phyloP scores from a whole-genome alignment of 495 filamentous ascomycete genomes.

The Penicillium desertorum region DNA sequence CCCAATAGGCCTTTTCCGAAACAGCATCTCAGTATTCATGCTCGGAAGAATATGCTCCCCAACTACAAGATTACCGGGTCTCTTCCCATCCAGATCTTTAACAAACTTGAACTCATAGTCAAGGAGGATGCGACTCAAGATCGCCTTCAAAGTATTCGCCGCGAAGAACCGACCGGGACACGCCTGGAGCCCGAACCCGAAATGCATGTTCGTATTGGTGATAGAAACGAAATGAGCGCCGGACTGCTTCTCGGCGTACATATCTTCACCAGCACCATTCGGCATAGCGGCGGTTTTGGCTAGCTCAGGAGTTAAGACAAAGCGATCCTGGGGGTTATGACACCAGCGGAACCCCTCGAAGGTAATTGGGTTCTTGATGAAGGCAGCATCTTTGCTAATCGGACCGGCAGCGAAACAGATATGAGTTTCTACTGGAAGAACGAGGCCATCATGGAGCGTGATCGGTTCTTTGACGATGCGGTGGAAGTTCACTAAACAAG shows the following conservation, averaged over 20 bases:
- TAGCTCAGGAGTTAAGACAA: conserved; percentile 11
- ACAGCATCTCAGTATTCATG: conserved; percentile 25
- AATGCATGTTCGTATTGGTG: conserved; percentile 31
- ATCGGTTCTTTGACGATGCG: conserved; percentile 29
- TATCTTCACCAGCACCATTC: background rate
- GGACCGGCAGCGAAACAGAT: conserved; percentile 39
- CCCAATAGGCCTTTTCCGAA: conserved; percentile 24
- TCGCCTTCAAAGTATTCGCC: conserved; percentile 53
- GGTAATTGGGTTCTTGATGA: conserved; percentile 20
- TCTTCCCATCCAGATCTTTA: conserved; percentile 12
- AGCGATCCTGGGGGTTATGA: conserved; percentile 21
- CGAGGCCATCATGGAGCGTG: conserved; percentile 31
- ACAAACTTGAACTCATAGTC: conserved; percentile 53
- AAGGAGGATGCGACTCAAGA: conserved; percentile 52
- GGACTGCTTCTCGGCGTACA: background rate
- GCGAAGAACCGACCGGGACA: conserved; percentile 62
- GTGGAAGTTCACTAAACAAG: conserved; percentile 29
- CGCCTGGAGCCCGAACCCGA: conserved; percentile 36
- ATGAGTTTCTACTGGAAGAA: conserved; percentile 30
- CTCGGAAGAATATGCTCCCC: conserved; percentile 38
- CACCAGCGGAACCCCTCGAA: conserved; percentile 44
- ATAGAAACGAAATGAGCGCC: conserved; percentile 25
- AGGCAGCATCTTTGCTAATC: conserved; percentile 30
- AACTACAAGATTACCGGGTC: conserved; percentile 29
- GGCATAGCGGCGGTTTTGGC: background rate